A percentile compares a stretch with the other conserved stretches of the same genome.
Conservation (phyloP, 495 filamentous ascomycete species). For the Penicillium cosmopolitanum region DNA sequence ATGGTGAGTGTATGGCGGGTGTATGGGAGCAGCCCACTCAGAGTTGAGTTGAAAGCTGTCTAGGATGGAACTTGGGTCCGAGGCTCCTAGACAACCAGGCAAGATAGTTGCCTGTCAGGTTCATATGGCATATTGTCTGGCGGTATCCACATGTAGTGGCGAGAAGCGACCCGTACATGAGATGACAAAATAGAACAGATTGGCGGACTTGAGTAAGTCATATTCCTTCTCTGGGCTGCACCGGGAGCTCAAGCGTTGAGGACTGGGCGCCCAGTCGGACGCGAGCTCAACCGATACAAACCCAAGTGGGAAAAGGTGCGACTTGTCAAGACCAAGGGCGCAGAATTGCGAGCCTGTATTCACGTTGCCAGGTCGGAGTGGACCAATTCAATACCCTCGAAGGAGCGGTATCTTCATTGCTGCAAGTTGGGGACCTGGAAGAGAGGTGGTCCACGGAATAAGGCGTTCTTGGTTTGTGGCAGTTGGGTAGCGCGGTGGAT, state of each 20-base stretch:
- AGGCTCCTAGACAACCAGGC: not conserved
- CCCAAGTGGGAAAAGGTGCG: constrained; percentile 5
- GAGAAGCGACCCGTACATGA: not conserved
- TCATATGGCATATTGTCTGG: not conserved
- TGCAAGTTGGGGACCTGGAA: constrained; percentile 47
- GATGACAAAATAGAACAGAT: constrained; percentile 20
- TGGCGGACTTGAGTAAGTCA: constrained; percentile 1
- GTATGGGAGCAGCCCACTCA: not conserved
- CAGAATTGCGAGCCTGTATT: constrained; percentile 30
- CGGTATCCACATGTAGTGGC: not conserved
- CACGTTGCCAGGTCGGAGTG: constrained; percentile 41
- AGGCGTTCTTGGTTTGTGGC: constrained; percentile 29
- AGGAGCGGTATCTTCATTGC: constrained; percentile 46
- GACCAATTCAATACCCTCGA: constrained; percentile 47
- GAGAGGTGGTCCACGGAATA: constrained; percentile 30
- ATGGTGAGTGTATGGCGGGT: not conserved
- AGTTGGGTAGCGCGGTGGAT: too few relatives aligned
- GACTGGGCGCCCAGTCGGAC: constrained; percentile 27
- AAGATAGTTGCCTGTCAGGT: not conserved
- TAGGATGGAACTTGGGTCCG: not conserved
- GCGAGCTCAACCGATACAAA: constrained; percentile 4
- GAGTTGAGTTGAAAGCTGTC: not conserved
- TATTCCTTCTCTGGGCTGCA: constrained; percentile 8
- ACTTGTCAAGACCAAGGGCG: constrained; percentile 28
- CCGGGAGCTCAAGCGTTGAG: constrained; percentile 40